Percentiles rank a stretch among this genome's conserved stretches.
phyloP scores from a whole-genome alignment of 164 flowering plant species.

The Aristolochia contorta region DNA sequence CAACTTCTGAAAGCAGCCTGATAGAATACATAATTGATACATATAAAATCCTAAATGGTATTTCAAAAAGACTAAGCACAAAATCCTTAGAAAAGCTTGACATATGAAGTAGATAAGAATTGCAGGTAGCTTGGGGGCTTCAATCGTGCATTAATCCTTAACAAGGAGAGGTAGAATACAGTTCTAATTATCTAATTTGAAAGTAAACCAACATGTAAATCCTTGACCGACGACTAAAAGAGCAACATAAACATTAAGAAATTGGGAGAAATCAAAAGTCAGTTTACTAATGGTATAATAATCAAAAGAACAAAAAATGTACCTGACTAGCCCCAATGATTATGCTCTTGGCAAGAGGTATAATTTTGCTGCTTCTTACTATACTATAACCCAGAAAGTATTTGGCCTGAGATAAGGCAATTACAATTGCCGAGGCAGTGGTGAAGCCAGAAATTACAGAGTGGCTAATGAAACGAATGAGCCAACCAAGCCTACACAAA shows the following conservation, averaged over 20 bases:
- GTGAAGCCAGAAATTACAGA: constrained; percentile 98
- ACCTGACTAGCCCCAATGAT: constrained; percentile 69
- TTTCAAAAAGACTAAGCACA: too few species aligned
- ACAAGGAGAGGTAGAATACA: too few species aligned
- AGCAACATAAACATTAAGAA: neutral
- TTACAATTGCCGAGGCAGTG: constrained; percentile 87
- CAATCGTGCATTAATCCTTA: too few species aligned
- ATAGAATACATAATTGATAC: too few species aligned
- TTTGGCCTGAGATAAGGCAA: constrained; percentile 90
- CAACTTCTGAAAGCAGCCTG: too few species aligned
- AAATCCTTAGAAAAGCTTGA: too few species aligned
- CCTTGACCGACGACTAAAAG: too few species aligned
- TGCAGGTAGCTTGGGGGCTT: too few species aligned
- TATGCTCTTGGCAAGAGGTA: constrained; percentile 72
- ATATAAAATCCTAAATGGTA: too few species aligned
- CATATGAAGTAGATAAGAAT: too few species aligned
- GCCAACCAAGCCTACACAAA: constrained; percentile 80
- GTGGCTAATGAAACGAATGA: constrained; percentile 90
- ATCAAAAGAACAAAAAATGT: constrained; percentile 4
- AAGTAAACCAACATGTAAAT: too few species aligned
- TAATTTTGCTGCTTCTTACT: constrained; percentile 72
- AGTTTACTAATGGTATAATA: neutral
- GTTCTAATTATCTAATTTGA: too few species aligned
- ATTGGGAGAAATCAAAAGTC: neutral
- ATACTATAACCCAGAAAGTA: constrained; percentile 85